A percentile compares a stretch with the other conserved stretches of the same genome.
Conservation (phyloP, 441 rosid species). For the Populus hybrid region DNA sequence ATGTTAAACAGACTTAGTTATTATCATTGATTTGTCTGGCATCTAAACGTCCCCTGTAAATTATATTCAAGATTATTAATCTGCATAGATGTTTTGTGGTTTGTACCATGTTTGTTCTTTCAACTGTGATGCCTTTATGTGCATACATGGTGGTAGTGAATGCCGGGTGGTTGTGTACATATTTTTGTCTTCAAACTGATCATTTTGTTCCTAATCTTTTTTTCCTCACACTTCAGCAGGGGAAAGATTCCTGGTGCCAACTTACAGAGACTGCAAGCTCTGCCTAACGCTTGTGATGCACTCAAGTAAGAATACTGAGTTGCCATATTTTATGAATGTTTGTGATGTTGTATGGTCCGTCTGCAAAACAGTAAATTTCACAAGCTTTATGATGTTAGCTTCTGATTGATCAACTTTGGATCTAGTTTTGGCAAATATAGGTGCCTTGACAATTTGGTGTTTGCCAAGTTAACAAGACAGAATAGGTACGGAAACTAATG, state of each 20-base stretch:
- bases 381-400: constrained; percentile 13
- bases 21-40: not conserved
- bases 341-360: constrained; percentile 2
- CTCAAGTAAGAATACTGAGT: not conserved
- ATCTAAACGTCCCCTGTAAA: not conserved
- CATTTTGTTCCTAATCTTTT: not conserved
- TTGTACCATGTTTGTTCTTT: not conserved
- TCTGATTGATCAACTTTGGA: constrained; percentile 5
- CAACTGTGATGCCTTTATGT: not conserved
- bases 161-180: not conserved
- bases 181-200: not conserved
- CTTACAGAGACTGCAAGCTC: not conserved
- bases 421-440: not conserved
- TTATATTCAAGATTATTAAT: not conserved
- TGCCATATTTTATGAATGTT: not conserved
- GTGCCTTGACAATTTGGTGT: constrained; percentile 9
- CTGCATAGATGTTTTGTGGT: not conserved
- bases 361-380: constrained; percentile 1
- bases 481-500: constrained; percentile 22
- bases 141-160: not conserved
- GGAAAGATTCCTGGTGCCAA: constrained; percentile 25
- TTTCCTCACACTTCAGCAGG: constrained; percentile 9
- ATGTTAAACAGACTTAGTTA: not conserved
- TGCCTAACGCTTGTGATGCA: not conserved
- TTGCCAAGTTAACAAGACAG: constrained; percentile 9